phyloP scores from a whole-genome alignment of 139 green algal genomes.

The Pycnococcus provasolii region DNA sequence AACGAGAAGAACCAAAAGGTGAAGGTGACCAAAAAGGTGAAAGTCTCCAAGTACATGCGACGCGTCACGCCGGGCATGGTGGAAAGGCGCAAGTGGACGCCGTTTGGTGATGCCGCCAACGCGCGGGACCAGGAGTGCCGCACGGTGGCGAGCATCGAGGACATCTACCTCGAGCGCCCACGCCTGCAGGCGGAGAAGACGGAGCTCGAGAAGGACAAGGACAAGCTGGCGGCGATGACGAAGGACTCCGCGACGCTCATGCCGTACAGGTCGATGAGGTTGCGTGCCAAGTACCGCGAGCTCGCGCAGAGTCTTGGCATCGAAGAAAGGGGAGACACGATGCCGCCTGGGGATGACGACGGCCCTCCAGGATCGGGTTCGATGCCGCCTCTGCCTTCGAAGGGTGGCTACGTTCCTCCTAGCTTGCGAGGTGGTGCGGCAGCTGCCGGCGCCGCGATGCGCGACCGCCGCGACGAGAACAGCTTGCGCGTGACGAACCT shows the following conservation, averaged over 20 bases:
- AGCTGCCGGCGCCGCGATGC: slow-evolving; percentile 28
- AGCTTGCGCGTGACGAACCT: slow-evolving; percentile 93
- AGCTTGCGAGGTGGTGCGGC: slow-evolving; percentile 42
- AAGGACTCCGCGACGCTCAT: slow-evolving; percentile 35
- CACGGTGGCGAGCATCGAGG: slow-evolving; percentile 59
- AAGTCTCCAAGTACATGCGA: slow-evolving; percentile 59
- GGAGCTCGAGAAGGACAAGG: slow-evolving; percentile 64
- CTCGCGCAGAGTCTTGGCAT: not conserved
- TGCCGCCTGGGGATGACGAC: slow-evolving; percentile 61
- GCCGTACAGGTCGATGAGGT: slow-evolving; percentile 48
- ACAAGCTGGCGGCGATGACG: slow-evolving; percentile 58
- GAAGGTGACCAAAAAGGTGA: slow-evolving; percentile 74
- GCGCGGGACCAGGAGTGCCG: slow-evolving; percentile 33
- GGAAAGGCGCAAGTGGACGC: slow-evolving; percentile 61
- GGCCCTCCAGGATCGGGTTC: slow-evolving; percentile 2
- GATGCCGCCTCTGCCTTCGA: slow-evolving; percentile 34
- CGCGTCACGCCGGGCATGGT: slow-evolving; percentile 57
- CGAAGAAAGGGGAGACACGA: slow-evolving; percentile 39
- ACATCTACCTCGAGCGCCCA: slow-evolving; percentile 86
- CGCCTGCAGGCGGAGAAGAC: slow-evolving; percentile 57
- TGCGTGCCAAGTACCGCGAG: slow-evolving; percentile 46
- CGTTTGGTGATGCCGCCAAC: slow-evolving; percentile 68
- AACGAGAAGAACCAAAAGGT: slow-evolving; percentile 86
- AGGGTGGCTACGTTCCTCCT: slow-evolving; percentile 75
- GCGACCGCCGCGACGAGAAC: slow-evolving; percentile 79